A percentile compares a stretch with the other conserved stretches of the same genome.
Evolutionary conservation across 1,284 basidiomycete genomes (phyloP).

Genomic region (Somion occarium): DNA sequence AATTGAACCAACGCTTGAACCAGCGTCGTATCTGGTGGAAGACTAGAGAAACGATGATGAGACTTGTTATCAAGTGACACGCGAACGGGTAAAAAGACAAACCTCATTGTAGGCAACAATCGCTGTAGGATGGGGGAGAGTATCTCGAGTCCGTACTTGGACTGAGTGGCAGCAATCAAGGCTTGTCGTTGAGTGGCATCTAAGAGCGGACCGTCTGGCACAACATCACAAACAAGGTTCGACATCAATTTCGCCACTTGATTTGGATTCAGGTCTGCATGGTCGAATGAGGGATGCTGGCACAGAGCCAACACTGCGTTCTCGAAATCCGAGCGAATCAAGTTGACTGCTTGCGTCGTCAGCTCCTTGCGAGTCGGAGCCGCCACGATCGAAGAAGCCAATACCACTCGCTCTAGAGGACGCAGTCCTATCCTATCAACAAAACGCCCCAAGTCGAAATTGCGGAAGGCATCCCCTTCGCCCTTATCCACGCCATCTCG

Average conservation of each 20-base stretch:
- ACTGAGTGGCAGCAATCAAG: slow-evolving; percentile 66
- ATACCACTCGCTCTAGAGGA: slow-evolving; percentile 74
- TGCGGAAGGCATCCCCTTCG: slow-evolving; percentile 73
- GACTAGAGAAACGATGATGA: slow-evolving; percentile 33
- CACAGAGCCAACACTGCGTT: slow-evolving; percentile 67
- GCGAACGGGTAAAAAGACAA: slow-evolving; percentile 16
- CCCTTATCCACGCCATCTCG: slow-evolving; percentile 82
- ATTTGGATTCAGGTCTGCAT: slow-evolving; percentile 68
- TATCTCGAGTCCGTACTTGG: slow-evolving; percentile 65
- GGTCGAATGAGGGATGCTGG: slow-evolving; percentile 74
- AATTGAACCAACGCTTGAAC: slow-evolving; percentile 72
- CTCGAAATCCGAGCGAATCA: slow-evolving; percentile 74
- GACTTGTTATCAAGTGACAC: slow-evolving; percentile 3
- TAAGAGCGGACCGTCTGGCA: slow-evolving; percentile 60
- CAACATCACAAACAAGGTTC: slow-evolving; percentile 69
- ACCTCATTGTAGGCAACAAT: slow-evolving; percentile 65
- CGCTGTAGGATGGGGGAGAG: slow-evolving; percentile 48
- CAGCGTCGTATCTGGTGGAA: slow-evolving; percentile 60
- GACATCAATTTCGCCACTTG: slow-evolving; percentile 77
- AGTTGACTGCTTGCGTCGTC: slow-evolving; percentile 56
- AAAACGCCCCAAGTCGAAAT: slow-evolving; percentile 78
- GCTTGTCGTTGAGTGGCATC: slow-evolving; percentile 68
- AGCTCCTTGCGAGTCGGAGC: slow-evolving; percentile 70
- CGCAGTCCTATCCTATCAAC: slow-evolving; percentile 71
- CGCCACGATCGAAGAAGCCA: slow-evolving; percentile 69